A percentile compares a stretch with the other conserved stretches of the same genome.
phyloP scores from a whole-genome alignment of 768 basidiomycete species.

The Naganishia vaughanmartiniae region DNA sequence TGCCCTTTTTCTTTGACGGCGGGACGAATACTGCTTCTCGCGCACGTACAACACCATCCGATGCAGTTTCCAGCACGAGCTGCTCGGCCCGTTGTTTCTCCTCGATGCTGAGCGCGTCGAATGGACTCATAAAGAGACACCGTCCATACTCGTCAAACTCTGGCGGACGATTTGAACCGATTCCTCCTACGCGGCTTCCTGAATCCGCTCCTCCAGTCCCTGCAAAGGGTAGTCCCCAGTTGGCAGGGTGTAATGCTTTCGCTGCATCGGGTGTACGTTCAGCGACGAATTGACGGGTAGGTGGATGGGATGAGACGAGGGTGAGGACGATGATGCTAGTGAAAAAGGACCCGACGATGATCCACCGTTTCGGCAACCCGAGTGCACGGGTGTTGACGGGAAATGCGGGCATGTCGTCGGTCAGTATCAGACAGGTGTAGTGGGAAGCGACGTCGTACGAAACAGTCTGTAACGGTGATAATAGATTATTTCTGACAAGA shows the following conservation, averaged over 20 bases:
- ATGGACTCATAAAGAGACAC: conserved; percentile 50
- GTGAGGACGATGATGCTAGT: conserved; percentile 41
- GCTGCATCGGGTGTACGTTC: conserved; percentile 39
- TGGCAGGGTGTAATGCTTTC: conserved; percentile 43
- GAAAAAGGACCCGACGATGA: conserved; percentile 41
- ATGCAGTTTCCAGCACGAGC: conserved; percentile 42
- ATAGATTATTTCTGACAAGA: no score
- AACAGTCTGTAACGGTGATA: no score
- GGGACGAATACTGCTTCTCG: conserved; percentile 29
- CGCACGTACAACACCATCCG: conserved; percentile 41
- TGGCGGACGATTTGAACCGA: conserved; percentile 31
- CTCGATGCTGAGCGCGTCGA: conserved; percentile 41
- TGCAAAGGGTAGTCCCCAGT: conserved; percentile 46
- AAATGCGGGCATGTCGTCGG: conserved; percentile 13
- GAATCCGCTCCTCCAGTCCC: conserved; percentile 31
- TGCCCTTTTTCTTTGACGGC: not conserved
- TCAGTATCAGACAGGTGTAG: not conserved
- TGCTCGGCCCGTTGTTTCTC: conserved; percentile 47
- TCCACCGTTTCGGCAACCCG: conserved; percentile 41
- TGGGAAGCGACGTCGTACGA: not conserved
- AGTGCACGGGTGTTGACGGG: conserved; percentile 23
- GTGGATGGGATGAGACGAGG: conserved; percentile 44
- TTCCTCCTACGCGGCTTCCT: not conserved
- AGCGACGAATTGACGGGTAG: conserved; percentile 37
- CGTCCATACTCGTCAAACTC: conserved; percentile 51